Evolutionary conservation across 2,329 filamentous ascomycete genomes (phyloP).

Genomic region (Xylaria multiplex): DNA sequence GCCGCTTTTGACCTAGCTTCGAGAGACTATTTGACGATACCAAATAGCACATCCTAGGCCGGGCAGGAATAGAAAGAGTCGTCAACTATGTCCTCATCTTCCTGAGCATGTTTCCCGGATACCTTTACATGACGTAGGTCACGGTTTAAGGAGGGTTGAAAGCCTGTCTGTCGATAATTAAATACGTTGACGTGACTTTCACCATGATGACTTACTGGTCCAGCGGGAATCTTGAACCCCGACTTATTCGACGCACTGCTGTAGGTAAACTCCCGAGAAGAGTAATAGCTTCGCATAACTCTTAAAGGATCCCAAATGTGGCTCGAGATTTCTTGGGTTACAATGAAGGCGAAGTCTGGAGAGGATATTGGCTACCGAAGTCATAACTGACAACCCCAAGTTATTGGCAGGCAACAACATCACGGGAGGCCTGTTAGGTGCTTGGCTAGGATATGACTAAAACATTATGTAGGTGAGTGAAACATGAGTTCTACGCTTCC

Average conservation of each 20-base stretch:
- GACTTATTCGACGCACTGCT: neutral
- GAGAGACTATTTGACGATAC: neutral
- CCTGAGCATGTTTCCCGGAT: neutral
- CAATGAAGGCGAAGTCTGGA: neutral
- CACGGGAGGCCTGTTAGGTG: neutral
- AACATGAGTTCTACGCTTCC: no score
- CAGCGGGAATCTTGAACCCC: neutral
- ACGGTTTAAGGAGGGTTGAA: no score
- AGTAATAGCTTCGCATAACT: neutral
- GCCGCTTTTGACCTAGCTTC: neutral
- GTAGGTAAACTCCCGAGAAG: neutral
- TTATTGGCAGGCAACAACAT: neutral
- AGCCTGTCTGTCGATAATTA: no score
- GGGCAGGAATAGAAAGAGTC: neutral
- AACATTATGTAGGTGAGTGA: neutral
- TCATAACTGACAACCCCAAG: neutral
- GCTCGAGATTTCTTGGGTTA: neutral
- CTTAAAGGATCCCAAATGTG: neutral
- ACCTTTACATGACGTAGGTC: no score
- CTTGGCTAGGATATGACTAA: neutral
- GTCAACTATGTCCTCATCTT: neutral
- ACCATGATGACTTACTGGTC: no score
- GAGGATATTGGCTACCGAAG: no score
- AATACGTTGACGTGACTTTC: no score
- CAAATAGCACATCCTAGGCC: no score